Percentiles rank a stretch among this genome's conserved stretches.
These are phyloP conservation scores for Microcos paniculata DNA, from an alignment of 345 rosid species.

Conservation along the genomic window DNA sequence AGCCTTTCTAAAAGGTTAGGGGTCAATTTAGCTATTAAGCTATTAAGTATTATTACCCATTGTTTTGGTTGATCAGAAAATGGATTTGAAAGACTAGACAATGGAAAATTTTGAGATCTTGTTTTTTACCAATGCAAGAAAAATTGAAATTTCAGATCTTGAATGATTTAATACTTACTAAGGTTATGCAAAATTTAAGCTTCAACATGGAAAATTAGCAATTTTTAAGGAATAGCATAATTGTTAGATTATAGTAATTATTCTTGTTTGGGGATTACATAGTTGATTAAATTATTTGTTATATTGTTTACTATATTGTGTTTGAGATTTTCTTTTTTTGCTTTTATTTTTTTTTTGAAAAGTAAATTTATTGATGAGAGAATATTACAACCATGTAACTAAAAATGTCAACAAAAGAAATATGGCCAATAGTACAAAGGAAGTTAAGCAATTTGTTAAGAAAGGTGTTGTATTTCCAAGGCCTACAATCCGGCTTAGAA, in stretches of 20 bases:
- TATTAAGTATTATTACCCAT: background rate
- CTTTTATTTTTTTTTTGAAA: no score
- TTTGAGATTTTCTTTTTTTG: no score
- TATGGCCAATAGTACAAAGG: no score
- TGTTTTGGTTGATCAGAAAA: constrained; percentile 4
- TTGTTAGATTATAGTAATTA: background rate
- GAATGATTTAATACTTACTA: background rate
- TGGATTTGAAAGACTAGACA: background rate
- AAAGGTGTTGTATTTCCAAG: no score
- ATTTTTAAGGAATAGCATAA: background rate
- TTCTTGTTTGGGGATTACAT: background rate
- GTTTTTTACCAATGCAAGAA: background rate
- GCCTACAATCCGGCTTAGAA: no score
- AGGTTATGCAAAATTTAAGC: background rate
- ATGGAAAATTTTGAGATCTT: background rate
- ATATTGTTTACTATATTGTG: background rate
- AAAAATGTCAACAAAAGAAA: no score
- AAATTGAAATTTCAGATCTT: background rate
- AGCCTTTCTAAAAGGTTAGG: no score
- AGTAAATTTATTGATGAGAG: no score
- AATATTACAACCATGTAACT: no score
- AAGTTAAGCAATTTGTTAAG: no score
- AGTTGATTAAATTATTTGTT: background rate
- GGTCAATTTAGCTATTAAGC: no score
- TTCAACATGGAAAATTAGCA: background rate